Conservation (phyloP, 2,329 filamentous ascomycete genomes). For the Calonectria crousiana region DNA sequence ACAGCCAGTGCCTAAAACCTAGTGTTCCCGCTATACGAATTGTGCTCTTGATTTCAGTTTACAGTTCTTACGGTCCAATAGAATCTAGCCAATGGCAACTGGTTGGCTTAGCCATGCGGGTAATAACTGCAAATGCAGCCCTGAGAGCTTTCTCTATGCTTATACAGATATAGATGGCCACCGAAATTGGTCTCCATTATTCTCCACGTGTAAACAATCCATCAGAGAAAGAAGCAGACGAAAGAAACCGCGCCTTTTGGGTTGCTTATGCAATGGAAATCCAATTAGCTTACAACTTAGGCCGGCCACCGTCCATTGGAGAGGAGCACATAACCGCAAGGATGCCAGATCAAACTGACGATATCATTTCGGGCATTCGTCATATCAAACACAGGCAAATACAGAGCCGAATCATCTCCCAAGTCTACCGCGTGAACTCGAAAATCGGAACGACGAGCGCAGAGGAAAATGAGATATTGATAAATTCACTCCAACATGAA, state of each 20-base stretch:
- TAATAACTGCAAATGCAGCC: background rate
- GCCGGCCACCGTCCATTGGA: constrained; percentile 20
- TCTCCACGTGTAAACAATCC: background rate
- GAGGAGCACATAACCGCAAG: constrained; percentile 20
- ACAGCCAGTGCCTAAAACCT: background rate
- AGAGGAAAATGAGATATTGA: background rate
- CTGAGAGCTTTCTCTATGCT: background rate
- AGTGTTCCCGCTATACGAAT: background rate
- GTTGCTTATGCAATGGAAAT: constrained; percentile 23
- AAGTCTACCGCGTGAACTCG: background rate
- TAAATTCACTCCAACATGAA: background rate
- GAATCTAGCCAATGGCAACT: constrained; percentile 21
- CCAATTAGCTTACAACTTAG: constrained; percentile 20
- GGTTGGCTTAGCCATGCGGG: constrained; percentile 16
- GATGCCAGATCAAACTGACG: background rate
- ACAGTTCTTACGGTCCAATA: constrained; percentile 18
- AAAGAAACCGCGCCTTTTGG: constrained; percentile 18
- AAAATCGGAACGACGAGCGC: background rate
- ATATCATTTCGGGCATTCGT: background rate
- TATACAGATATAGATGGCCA: background rate
- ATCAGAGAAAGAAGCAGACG: background rate
- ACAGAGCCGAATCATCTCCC: background rate
- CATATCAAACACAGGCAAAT: constrained; percentile 11
- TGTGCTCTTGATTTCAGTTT: constrained; percentile 14
- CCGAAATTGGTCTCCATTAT: constrained; percentile 8